phyloP scores from a whole-genome alignment of 208 protist species.

The Leishmania gerbilli region DNA sequence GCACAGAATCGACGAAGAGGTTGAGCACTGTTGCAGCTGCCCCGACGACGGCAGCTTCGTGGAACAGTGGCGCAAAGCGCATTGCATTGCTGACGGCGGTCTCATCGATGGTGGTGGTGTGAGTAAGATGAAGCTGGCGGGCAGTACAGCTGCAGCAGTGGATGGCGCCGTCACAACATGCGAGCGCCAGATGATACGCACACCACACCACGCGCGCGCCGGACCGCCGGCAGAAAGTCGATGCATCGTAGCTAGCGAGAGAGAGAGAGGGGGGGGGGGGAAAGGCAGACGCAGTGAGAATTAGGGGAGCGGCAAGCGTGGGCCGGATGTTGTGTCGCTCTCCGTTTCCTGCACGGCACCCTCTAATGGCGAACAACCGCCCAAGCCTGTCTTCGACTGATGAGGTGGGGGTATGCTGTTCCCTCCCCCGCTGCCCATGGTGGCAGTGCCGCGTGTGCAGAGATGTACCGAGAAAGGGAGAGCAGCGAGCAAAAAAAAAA shows the following conservation, averaged over 20 bases:
- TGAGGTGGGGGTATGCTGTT: background rate
- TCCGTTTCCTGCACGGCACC: background rate
- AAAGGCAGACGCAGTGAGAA: background rate
- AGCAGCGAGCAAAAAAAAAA: background rate
- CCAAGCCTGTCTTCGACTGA: background rate
- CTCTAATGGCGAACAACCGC: background rate
- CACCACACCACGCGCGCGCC: background rate
- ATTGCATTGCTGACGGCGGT: background rate
- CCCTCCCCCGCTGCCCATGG: background rate
- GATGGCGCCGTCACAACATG: background rate
- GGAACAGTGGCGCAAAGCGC: slow-evolving; percentile 5
- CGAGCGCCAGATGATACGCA: background rate
- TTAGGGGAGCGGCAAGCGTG: background rate
- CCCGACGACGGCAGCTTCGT: background rate
- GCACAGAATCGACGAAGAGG: background rate
- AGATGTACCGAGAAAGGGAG: background rate
- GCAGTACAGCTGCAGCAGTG: background rate
- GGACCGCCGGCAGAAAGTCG: background rate
- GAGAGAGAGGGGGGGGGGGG: too few species aligned
- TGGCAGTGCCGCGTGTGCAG: background rate
- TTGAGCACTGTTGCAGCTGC: background rate
- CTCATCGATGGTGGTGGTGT: background rate
- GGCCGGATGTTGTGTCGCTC: too few species aligned
- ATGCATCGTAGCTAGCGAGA: background rate
- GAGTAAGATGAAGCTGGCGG: background rate